Evolutionary conservation across 148 eudicot genomes (phyloP).

Genomic region (Chenopodium berlandieri): DNA sequence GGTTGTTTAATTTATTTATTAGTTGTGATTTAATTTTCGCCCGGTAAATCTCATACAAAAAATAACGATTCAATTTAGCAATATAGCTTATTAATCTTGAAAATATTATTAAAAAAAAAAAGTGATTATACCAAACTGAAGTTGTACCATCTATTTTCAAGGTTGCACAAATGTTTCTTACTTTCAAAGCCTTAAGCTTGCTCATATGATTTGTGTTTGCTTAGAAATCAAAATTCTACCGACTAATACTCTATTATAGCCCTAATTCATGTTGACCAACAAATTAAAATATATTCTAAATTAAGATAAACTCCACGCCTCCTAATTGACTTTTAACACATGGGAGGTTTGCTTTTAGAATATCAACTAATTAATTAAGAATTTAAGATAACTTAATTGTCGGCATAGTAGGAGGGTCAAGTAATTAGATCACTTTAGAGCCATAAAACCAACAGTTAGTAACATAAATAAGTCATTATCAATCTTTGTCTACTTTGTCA

Average conservation of each 20-base stretch:
- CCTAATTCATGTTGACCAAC: not conserved
- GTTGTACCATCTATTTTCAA: not conserved
- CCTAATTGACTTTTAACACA: slow-evolving; percentile 23
- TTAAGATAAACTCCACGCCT: slow-evolving; percentile 5
- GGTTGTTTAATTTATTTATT: too few species aligned
- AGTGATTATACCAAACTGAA: not conserved
- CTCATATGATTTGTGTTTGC: not conserved
- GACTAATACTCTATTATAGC: not conserved
- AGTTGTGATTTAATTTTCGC: too few species aligned
- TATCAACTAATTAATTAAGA: not conserved
- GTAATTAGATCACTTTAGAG: slow-evolving; percentile 13
- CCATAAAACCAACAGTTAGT: too few species aligned
- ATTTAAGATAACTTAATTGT: slow-evolving; percentile 7
- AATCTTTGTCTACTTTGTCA: slow-evolving; percentile 13
- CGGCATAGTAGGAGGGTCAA: slow-evolving; percentile 25
- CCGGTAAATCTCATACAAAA: too few species aligned
- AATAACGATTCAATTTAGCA: too few species aligned
- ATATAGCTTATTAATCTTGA: too few species aligned
- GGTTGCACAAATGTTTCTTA: not conserved
- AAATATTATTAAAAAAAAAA: too few species aligned
- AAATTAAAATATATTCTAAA: not conserved
- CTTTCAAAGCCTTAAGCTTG: not conserved
- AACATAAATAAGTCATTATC: not conserved
- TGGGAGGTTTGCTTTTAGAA: slow-evolving; percentile 16
- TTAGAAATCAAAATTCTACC: slow-evolving; percentile 10